Conservation (phyloP, 768 basidiomycete genomes). For the Tubosaeta sp. region DNA sequence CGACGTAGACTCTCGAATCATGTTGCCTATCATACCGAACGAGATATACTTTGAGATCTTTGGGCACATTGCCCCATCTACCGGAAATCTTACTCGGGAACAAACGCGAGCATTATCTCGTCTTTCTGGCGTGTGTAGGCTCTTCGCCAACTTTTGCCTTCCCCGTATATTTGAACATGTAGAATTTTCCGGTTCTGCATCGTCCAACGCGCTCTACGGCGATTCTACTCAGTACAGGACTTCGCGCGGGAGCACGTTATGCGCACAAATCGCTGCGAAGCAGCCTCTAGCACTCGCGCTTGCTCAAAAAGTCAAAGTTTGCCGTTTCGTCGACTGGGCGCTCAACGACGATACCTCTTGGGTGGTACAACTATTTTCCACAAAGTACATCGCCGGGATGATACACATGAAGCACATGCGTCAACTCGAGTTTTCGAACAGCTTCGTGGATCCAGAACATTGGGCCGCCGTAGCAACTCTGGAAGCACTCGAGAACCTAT, state of each 20-base stretch:
- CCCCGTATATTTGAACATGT: constrained; percentile 40
- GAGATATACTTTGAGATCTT: constrained; percentile 45
- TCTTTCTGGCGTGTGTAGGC: constrained; percentile 40
- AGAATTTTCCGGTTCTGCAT: constrained; percentile 16
- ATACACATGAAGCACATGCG: constrained; percentile 18
- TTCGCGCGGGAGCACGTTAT: constrained; percentile 16
- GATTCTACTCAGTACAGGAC: background rate
- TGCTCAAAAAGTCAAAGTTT: constrained; percentile 27
- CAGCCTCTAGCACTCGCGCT: constrained; percentile 28
- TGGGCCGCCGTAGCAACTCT: constrained; percentile 14
- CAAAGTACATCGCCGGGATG: constrained; percentile 4
- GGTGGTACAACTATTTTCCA: background rate
- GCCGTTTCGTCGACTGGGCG: constrained; percentile 8
- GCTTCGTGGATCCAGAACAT: constrained; percentile 9
- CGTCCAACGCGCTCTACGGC: background rate
- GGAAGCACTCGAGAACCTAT: constrained; percentile 12
- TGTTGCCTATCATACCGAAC: constrained; percentile 37
- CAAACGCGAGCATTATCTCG: constrained; percentile 7
- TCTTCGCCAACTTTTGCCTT: constrained; percentile 37
- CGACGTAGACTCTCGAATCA: background rate
- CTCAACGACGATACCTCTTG: background rate
- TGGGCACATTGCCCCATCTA: constrained; percentile 25
- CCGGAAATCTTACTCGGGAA: constrained; percentile 12
- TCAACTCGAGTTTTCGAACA: constrained; percentile 6
- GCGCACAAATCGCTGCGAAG: constrained; percentile 23